phyloP scores from a whole-genome alignment of 2,329 filamentous ascomycete genomes.

The Lojkania enalia region DNA sequence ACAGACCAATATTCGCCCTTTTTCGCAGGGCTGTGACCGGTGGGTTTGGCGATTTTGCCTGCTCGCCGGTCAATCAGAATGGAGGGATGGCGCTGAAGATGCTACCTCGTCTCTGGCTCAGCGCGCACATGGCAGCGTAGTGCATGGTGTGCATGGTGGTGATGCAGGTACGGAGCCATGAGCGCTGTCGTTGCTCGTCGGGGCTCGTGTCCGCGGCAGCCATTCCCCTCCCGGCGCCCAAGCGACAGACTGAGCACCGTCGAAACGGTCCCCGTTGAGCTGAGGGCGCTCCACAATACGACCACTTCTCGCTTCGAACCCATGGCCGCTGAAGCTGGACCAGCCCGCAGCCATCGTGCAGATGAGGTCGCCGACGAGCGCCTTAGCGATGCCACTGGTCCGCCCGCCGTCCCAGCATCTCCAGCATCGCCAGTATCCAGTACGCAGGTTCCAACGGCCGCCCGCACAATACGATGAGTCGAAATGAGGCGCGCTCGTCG shows the following conservation, averaged over 20 bases:
- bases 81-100: not conserved
- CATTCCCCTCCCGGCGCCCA: too few relatives aligned
- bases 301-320: not conserved
- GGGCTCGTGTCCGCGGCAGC: constrained; percentile 26
- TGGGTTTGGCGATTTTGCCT: too few relatives aligned
- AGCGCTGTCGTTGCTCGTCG: constrained; percentile 8
- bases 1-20: too few relatives aligned
- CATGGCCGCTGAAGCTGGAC: constrained; percentile 7
- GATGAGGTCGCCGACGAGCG: constrained; percentile 19
- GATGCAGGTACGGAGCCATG: constrained; percentile 3
- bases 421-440: not conserved
- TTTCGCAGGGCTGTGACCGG: too few relatives aligned
- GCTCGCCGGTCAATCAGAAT: not conserved
- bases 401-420: not conserved
- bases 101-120: not conserved
- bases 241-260: constrained; percentile 9
- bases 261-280: constrained; percentile 3
- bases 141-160: constrained; percentile 12
- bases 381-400: constrained; percentile 14
- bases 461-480: not conserved
- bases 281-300: not conserved
- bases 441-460: not conserved
- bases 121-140: constrained; percentile 1
- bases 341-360: constrained; percentile 2
- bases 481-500: not conserved